These are phyloP conservation scores for Anastatica hierochuntica DNA, from an alignment of 345 rosid species.

Conservation along the genomic window DNA sequence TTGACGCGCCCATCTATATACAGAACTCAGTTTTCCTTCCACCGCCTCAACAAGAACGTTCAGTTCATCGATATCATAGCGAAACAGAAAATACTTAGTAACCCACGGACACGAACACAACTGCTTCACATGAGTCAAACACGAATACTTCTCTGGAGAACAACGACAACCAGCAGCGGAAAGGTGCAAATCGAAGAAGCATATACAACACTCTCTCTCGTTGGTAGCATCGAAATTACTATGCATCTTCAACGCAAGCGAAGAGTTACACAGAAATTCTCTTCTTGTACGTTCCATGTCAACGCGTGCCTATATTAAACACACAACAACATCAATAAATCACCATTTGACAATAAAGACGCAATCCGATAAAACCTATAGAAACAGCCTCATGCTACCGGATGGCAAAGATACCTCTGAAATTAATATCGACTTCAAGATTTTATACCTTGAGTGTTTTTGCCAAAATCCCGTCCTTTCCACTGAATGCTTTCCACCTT, in stretches of 20 bases:
- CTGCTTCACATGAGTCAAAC: constrained; percentile 83
- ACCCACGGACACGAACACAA: constrained; percentile 67
- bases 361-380: no score
- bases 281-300: constrained; percentile 62
- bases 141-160: constrained; percentile 81
- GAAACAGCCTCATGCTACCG: no score
- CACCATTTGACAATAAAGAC: constrained; percentile 16
- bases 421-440: neutral
- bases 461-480: constrained; percentile 73
- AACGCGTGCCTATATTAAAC: constrained; percentile 55
- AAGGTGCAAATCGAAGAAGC: constrained; percentile 92
- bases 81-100: constrained; percentile 69
- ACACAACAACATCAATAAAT: constrained; percentile 4
- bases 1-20: constrained; percentile 90
- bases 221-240: constrained; percentile 72
- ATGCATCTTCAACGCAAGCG: constrained; percentile 75
- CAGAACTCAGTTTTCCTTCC: constrained; percentile 91
- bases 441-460: constrained; percentile 71
- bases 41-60: constrained; percentile 88
- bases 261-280: constrained; percentile 49
- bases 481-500: constrained; percentile 78
- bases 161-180: constrained; percentile 93
- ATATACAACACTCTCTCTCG: constrained; percentile 85
- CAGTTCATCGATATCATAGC: constrained; percentile 72
- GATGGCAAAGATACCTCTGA: no score